phyloP scores from a whole-genome alignment of 2,329 filamentous ascomycete species.

The Pezicula radicicola region DNA sequence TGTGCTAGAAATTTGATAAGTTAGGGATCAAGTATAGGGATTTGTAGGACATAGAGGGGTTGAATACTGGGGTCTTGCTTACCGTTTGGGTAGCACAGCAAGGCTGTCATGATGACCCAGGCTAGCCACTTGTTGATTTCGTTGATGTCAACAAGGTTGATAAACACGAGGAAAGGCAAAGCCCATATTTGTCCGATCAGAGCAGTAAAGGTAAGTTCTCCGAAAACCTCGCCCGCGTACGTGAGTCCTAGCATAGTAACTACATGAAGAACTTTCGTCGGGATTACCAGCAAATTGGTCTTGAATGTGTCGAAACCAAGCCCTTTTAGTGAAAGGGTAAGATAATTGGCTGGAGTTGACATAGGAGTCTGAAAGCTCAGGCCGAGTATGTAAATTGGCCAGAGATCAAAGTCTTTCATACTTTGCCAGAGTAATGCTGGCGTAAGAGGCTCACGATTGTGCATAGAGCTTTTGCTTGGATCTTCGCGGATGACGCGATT shows the following conservation, averaged over 20 bases:
- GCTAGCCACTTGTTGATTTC: constrained; percentile 38
- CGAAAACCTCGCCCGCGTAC: constrained; percentile 40
- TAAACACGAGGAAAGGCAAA: constrained; percentile 51
- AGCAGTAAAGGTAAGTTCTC: constrained; percentile 47
- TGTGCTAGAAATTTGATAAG: constrained; percentile 30
- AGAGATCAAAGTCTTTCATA: constrained; percentile 50
- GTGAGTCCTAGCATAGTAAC: constrained; percentile 31
- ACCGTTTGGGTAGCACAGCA: constrained; percentile 39
- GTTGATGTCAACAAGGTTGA: constrained; percentile 34
- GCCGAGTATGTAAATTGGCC: constrained; percentile 43
- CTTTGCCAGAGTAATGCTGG: constrained; percentile 40
- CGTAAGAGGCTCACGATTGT: constrained; percentile 47
- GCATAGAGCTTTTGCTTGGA: constrained; percentile 44
- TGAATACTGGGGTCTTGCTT: constrained; percentile 6
- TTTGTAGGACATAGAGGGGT: background rate
- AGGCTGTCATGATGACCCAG: constrained; percentile 37
- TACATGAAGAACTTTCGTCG: constrained; percentile 47
- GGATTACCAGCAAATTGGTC: constrained; percentile 62
- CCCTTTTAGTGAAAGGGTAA: constrained; percentile 55
- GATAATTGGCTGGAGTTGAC: constrained; percentile 45
- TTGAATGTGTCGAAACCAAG: constrained; percentile 60
- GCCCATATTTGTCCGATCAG: constrained; percentile 55
- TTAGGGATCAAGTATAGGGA: background rate
- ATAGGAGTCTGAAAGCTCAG: constrained; percentile 50
- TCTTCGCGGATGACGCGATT: constrained; percentile 53